Evolutionary conservation across 768 basidiomycete species (phyloP), one percentile per base, ranked within the genome.

Genomic region (Dendrothele bispora): DNA sequence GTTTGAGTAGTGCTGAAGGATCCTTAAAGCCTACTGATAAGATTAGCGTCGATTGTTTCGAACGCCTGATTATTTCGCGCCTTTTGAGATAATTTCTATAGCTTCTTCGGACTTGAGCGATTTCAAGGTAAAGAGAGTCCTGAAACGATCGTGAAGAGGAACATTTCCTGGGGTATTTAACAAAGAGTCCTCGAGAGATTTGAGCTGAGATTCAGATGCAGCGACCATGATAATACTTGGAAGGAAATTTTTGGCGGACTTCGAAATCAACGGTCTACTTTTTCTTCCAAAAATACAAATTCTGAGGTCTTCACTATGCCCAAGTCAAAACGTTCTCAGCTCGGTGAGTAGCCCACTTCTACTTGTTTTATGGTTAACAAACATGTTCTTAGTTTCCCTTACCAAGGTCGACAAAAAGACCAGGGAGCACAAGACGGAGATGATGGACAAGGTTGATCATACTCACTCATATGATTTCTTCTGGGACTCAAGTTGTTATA

Each of bases 381-480:
- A 44, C 20, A 29, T n/a, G n/a, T n/a, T n/a, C n/a, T n/a, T n/a
- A 91, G 93, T 98, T 27, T 88, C 95, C 22, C 74, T 99, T 61
- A 94, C 97, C 36, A 93, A 98, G 74, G 94, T 95, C 62, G 73
- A 82, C 8, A 94, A 95, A 68, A 95, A 97, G 78, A 92, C 88
- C 21, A 88, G 79, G 65, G 92, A 91, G 62, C 85, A 94, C 61
- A 99, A 99, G 78, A 79, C 73, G 55, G 82, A 80, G 39, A 72
- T 95, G 61, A 84, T 98, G 63, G 78, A 77, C 50, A 84, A 92
- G 71, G 91, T 91, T 48, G 34, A 79, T 65, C 2, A 4, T 12
- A 21, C n/a, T 29, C 36, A 25, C 15, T 20, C 39, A 25, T 25
- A 24, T 46, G 22, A 34, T 46, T n/a, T 32, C 18, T 28, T 27